Conservation (phyloP, 2,329 filamentous ascomycete genomes). For the Blastomyces gilchristii region DNA sequence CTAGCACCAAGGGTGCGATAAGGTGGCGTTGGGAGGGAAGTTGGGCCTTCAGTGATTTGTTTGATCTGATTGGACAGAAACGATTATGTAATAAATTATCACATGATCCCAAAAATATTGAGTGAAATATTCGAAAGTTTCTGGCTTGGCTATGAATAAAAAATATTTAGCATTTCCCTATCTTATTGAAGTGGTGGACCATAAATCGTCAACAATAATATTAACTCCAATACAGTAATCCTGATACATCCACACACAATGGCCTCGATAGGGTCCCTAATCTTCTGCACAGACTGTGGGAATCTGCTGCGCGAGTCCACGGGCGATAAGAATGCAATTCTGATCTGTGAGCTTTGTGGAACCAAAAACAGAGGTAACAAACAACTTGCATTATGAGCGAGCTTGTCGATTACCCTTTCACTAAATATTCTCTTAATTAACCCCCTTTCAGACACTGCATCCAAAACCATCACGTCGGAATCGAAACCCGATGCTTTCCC, state of each 20-base stretch:
- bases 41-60: too few relatives aligned
- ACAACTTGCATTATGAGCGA: conserved; percentile 8
- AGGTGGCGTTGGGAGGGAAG: too few relatives aligned
- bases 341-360: conserved; percentile 79
- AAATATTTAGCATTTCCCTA: neutral
- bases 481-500: conserved; percentile 90
- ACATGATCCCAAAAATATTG: neutral
- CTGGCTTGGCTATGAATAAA: neutral
- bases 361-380: conserved; percentile 66
- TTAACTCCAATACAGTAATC: neutral
- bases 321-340: conserved; percentile 61
- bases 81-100: neutral
- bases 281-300: conserved; percentile 89
- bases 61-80: neutral
- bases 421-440: conserved; percentile 13
- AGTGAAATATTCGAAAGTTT: neutral
- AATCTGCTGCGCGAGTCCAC: conserved; percentile 76
- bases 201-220: neutral
- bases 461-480: conserved; percentile 65
- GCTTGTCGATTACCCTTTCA: neutral
- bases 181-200: neutral
- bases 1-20: too few relatives aligned
- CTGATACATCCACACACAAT: conserved; percentile 39
- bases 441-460: conserved; percentile 52
- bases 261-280: conserved; percentile 80